Evolutionary conservation across 1,139 yeast genomes (phyloP), one percentile per base, ranked within the genome.

Genomic region (Zhuliangozyma parablackwelliae): DNA sequence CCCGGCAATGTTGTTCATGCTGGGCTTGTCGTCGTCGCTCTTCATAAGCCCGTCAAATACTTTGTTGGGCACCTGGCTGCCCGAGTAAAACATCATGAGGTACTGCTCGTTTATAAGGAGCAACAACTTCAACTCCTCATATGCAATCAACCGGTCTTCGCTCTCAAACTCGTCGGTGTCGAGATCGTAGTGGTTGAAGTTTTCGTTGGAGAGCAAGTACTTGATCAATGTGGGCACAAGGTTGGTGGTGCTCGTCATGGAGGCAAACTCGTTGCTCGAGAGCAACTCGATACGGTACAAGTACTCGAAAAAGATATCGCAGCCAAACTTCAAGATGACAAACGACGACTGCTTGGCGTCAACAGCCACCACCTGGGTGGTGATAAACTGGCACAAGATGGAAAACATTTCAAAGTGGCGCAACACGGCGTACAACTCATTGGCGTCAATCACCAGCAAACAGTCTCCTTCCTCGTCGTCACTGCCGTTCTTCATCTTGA

Each of bases 21-120:
- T 49, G 9, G 49, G 36, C 16, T 40, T 36, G 16, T 43, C 48
- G 7, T 38, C 38, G 10, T 38, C 23, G 21, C 45, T 43, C 12
- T 56, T 48, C 46, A 71, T 54, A 26, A 75, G 48, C 12, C 70
- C 70, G 30, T 71, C 69, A 50, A 75, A 71, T 3, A 78, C 80
- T 40, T 64, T 64, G 49, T 79, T 78, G 32, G 61, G 59, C 26
- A 68, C 51, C 6, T 54, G 51, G 8, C 44, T 49, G 10, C 58
- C 38, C 25, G 61, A 51, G 44, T 63, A 69, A 24, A 77, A 72
- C 31, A 70, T 69, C 78, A 87, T 82, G 75, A 89, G 75, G 55
- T 78, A 89, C 55, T 89, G 96, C 54, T 89, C 96, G 55, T 88
- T 88, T 16, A 89, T 65, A 2, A 87, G 78, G 32, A 89, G 63